Conservation (phyloP, 2,329 filamentous ascomycete species). For the Ascochyta lentis region DNA sequence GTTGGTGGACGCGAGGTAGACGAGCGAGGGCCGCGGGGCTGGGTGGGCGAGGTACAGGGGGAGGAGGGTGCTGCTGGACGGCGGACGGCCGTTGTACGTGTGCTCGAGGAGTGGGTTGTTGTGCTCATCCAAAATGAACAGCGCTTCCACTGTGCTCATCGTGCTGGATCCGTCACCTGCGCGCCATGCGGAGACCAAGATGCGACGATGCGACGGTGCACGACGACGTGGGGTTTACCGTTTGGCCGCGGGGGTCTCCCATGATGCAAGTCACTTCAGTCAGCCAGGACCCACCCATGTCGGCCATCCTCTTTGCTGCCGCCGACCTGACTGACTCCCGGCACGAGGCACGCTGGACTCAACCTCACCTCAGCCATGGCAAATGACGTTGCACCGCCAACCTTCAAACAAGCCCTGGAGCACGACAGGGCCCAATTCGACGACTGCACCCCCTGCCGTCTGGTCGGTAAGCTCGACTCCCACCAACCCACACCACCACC, state of each 20-base stretch:
- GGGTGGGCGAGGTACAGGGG: constrained; percentile 87
- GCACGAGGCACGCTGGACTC: neutral
- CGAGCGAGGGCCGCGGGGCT: constrained; percentile 79
- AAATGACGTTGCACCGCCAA: constrained; percentile 25
- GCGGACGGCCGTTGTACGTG: constrained; percentile 82
- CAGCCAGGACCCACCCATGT: constrained; percentile 1
- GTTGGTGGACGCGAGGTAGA: constrained; percentile 81
- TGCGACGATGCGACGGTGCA: neutral
- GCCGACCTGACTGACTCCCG: constrained; percentile 1
- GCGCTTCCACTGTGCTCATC: constrained; percentile 82
- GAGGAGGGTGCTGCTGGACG: constrained; percentile 76
- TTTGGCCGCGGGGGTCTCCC: no score
- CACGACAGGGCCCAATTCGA: constrained; percentile 51
- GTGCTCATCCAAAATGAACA: constrained; percentile 97
- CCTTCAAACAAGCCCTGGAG: constrained; percentile 40
- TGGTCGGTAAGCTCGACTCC: constrained; percentile 64
- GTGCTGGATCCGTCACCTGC: constrained; percentile 24
- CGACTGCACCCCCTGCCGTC: constrained; percentile 74
- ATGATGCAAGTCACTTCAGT: constrained; percentile 16
- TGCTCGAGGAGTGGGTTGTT: constrained; percentile 88
- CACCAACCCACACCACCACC: no score
- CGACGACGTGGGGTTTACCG: no score
- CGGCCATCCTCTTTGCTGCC: neutral
- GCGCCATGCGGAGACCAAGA: constrained; percentile 20
- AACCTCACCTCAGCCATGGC: constrained; percentile 20